Conservation (phyloP, 345 rosid species). For the Crucihimalaya himalaica region DNA sequence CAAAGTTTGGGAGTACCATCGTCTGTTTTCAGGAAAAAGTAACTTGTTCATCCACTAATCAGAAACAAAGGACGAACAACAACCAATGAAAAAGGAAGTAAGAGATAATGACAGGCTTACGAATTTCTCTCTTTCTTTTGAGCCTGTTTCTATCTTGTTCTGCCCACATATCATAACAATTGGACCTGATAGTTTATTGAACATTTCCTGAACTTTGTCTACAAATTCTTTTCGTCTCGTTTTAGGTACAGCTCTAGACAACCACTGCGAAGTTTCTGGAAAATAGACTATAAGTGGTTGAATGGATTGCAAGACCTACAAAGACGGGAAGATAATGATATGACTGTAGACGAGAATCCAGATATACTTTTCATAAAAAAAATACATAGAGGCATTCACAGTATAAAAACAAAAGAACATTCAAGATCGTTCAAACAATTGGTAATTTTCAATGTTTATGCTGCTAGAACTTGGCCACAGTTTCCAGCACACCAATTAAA, state of each 20-base stretch:
- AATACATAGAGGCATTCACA: constrained; percentile 10
- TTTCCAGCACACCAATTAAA: constrained; percentile 4
- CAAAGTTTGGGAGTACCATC: constrained; percentile 84
- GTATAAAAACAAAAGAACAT: neutral
- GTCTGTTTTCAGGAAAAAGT: constrained; percentile 53
- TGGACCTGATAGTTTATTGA: constrained; percentile 74
- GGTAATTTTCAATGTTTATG: neutral
- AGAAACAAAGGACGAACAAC: constrained; percentile 15
- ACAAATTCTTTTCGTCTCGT: constrained; percentile 67
- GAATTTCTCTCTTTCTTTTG: constrained; percentile 79
- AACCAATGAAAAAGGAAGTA: constrained; percentile 17
- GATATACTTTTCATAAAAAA: constrained; percentile 6
- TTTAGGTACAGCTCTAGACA: constrained; percentile 87
- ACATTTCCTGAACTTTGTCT: constrained; percentile 60
- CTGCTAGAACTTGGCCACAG: neutral
- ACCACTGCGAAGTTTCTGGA: constrained; percentile 84
- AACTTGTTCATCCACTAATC: constrained; percentile 16
- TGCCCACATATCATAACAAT: constrained; percentile 88
- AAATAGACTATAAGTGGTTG: constrained; percentile 89
- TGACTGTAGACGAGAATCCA: neutral
- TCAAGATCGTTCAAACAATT: neutral
- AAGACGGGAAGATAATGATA: constrained; percentile 26
- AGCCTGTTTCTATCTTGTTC: constrained; percentile 75
- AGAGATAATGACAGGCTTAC: constrained; percentile 55
- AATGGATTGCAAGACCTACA: constrained; percentile 72